Conservation (phyloP, 2,329 filamentous ascomycete species). For the Gnomoniopsis sp. region DNA sequence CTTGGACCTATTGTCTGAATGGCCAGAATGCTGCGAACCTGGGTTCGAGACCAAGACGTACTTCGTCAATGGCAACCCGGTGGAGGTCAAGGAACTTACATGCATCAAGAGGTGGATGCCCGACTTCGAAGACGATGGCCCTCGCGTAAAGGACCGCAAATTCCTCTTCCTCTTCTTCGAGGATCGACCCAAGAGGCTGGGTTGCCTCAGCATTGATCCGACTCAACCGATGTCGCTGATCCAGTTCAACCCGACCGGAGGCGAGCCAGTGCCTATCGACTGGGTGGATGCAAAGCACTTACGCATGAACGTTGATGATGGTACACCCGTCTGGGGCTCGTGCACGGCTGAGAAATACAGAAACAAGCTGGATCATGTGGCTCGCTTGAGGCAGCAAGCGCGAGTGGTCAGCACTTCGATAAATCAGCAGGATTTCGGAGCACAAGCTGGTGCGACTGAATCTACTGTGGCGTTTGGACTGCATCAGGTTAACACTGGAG, state of each 20-base stretch:
- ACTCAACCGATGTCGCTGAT: not conserved
- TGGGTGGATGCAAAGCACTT: slow-evolving; percentile 8
- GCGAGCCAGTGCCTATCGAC: slow-evolving; percentile 1
- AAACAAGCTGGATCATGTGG: not conserved
- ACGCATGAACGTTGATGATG: not conserved
- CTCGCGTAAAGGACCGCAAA: not conserved
- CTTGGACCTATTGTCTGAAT: not conserved
- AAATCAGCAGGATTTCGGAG: no score
- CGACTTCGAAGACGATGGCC: not conserved
- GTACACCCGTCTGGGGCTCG: not conserved
- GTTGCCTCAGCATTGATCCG: not conserved
- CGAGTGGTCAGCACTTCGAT: no score
- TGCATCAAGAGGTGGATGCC: slow-evolving; percentile 1
- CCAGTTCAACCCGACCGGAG: not conserved
- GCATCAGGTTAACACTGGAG: no score
- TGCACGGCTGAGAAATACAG: not conserved
- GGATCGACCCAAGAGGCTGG: not conserved
- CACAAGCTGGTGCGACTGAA: no score
- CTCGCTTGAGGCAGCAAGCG: not conserved
- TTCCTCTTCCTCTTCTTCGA: slow-evolving; percentile 11
- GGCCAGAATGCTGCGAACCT: not conserved
- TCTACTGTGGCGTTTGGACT: no score
- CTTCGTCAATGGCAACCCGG: not conserved
- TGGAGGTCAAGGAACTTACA: not conserved
- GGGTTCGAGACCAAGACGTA: not conserved